These are phyloP conservation scores for Neonectria neomacrospora DNA, from an alignment of 2,329 filamentous ascomycete species.

Conservation along the genomic window DNA sequence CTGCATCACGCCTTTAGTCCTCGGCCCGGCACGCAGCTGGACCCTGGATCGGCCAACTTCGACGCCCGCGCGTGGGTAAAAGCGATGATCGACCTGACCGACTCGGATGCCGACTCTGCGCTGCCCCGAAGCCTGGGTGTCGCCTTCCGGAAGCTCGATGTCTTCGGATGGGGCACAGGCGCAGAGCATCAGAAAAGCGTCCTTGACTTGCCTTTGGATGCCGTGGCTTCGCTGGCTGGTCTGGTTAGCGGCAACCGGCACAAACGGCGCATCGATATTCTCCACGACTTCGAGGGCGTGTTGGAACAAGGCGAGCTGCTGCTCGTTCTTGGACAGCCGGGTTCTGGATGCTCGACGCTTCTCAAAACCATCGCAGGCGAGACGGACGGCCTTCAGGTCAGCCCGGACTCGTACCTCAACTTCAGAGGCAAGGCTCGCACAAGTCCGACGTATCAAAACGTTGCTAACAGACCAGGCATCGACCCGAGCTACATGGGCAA, in stretches of 20 bases:
- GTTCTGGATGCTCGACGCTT: constrained; percentile 65
- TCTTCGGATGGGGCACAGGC: constrained; percentile 43
- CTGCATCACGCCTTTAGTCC: constrained; percentile 38
- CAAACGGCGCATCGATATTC: constrained; percentile 40
- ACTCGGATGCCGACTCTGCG: constrained; percentile 40
- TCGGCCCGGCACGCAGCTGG: constrained; percentile 33
- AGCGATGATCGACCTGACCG: constrained; percentile 41
- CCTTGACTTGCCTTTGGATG: constrained; percentile 38
- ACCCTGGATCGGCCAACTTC: constrained; percentile 43
- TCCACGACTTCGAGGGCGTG: constrained; percentile 45
- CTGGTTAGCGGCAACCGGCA: constrained; percentile 11
- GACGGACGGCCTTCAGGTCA: constrained; percentile 52
- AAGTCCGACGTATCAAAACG: neutral
- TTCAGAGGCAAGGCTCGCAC: constrained; percentile 58
- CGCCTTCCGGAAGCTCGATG: constrained; percentile 42
- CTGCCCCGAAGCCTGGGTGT: constrained; percentile 42
- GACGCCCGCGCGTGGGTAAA: constrained; percentile 43
- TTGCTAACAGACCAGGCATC: constrained; percentile 37
- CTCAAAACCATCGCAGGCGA: constrained; percentile 67
- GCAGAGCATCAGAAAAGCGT: constrained; percentile 42
- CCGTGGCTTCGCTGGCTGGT: constrained; percentile 9
- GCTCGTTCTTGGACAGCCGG: constrained; percentile 62
- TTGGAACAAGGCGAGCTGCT: constrained; percentile 46
- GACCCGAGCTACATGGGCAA: constrained; percentile 51
- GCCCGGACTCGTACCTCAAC: constrained; percentile 52